Percentiles rank a stretch among this genome's conserved stretches.
phyloP scores from a whole-genome alignment of 2,329 filamentous ascomycete genomes.

The Didymella arachidicola region DNA sequence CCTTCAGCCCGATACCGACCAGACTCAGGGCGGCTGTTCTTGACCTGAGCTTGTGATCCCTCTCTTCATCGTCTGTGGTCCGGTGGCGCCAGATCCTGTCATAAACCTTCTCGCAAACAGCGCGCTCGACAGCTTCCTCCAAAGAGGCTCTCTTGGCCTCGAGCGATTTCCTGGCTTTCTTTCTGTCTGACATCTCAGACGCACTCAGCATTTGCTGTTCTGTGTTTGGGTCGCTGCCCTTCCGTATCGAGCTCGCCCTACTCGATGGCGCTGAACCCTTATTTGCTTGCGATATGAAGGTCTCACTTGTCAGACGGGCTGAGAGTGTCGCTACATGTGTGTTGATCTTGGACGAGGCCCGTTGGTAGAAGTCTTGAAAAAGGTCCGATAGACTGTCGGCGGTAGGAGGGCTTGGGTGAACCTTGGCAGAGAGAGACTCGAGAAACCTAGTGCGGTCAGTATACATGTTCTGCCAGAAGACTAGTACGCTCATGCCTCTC shows the following conservation, averaged over 20 bases:
- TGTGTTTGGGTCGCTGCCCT: constrained; percentile 45
- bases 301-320: constrained; percentile 74
- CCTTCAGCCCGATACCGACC: constrained; percentile 88
- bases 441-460: constrained; percentile 72
- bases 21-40: constrained; percentile 89
- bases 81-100: constrained; percentile 88
- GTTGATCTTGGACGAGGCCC: constrained; percentile 80
- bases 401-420: constrained; percentile 81
- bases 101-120: constrained; percentile 83
- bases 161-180: constrained; percentile 77
- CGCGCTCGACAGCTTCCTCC: constrained; percentile 90
- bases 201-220: constrained; percentile 90
- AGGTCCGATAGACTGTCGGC: constrained; percentile 83
- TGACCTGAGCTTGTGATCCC: constrained; percentile 92
- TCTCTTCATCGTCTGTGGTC: constrained; percentile 90
- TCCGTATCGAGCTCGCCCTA: constrained; percentile 50
- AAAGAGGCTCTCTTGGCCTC: constrained; percentile 79
- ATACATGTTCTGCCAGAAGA: not conserved
- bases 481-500: constrained; percentile 69
- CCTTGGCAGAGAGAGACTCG: constrained; percentile 85
- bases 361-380: constrained; percentile 93
- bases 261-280: constrained; percentile 53
- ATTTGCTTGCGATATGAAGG: constrained; percentile 42
- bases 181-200: constrained; percentile 81
- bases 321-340: constrained; percentile 86